Conservation (phyloP, 1,284 basidiomycete genomes). For the Pterulicium gracile region DNA sequence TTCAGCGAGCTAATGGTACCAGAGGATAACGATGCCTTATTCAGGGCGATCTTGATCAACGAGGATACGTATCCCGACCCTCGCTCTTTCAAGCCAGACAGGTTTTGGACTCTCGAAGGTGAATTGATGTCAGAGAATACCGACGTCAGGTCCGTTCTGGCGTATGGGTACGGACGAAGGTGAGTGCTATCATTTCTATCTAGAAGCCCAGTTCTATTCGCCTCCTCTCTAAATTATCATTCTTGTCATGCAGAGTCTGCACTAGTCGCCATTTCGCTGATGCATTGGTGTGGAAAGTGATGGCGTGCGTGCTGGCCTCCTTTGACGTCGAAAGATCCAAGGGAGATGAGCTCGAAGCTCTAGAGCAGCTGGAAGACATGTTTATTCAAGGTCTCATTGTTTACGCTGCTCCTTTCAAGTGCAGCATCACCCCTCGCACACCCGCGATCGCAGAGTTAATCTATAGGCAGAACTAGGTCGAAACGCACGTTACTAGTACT, state of each 20-base stretch:
- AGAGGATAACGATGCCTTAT: too few relatives aligned
- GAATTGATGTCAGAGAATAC: too few relatives aligned
- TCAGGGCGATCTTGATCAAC: too few relatives aligned
- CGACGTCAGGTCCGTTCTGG: conserved; percentile 14
- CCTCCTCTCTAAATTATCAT: not conserved
- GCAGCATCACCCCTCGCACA: conserved; percentile 19
- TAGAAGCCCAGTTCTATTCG: not conserved
- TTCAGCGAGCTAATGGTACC: too few relatives aligned
- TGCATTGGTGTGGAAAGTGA: conserved; percentile 23
- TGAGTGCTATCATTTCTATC: conserved; percentile 4
- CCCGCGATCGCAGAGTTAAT: conserved; percentile 14
- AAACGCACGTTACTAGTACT: too few relatives aligned
- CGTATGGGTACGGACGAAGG: conserved; percentile 24
- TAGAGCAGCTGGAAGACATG: conserved; percentile 17
- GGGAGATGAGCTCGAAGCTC: conserved; percentile 15
- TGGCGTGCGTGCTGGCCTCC: conserved; percentile 24
- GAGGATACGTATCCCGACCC: too few relatives aligned
- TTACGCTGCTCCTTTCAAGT: conserved; percentile 19
- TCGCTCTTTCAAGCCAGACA: too few relatives aligned
- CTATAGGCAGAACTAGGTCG: too few relatives aligned
- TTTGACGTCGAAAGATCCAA: conserved; percentile 23
- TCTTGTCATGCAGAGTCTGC: conserved; percentile 9
- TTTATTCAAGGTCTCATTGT: conserved; percentile 15
- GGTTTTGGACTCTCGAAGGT: too few relatives aligned
- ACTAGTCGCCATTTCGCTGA: conserved; percentile 24